phyloP scores from a whole-genome alignment of 805 yeast genomes.

The Metschnikowia henanensis region DNA sequence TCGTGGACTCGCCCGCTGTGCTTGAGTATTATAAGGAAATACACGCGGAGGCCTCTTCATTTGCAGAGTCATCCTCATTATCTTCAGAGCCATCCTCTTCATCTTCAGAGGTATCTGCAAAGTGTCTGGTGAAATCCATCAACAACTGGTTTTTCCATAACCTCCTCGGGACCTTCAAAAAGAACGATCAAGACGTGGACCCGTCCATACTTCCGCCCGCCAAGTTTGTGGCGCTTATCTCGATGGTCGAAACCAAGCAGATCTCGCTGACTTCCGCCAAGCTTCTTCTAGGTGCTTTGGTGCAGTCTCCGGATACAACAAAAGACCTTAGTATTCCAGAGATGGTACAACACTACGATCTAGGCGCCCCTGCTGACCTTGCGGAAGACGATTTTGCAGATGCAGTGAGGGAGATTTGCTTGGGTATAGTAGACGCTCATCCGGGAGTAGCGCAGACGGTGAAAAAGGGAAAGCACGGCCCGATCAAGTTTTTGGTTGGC shows the following conservation, averaged over 20 bases:
- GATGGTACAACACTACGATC: slow-evolving; percentile 55
- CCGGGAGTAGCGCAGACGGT: slow-evolving; percentile 58
- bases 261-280: slow-evolving; percentile 72
- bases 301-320: slow-evolving; percentile 46
- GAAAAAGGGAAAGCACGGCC: slow-evolving; percentile 56
- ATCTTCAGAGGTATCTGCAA: no score
- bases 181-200: slow-evolving; percentile 41
- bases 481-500: slow-evolving; percentile 80
- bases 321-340: slow-evolving; percentile 29
- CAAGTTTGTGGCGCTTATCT: slow-evolving; percentile 55
- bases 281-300: slow-evolving; percentile 58
- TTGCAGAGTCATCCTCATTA: no score
- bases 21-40: slow-evolving; percentile 53
- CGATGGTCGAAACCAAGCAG: slow-evolving; percentile 42
- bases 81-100: no score
- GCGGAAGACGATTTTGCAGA: slow-evolving; percentile 33
- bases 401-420: slow-evolving; percentile 44
- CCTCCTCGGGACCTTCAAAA: slow-evolving; percentile 65
- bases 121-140: slow-evolving; percentile 39
- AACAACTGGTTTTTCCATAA: slow-evolving; percentile 87
- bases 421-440: slow-evolving; percentile 43
- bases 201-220: slow-evolving; percentile 31
- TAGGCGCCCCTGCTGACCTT: slow-evolving; percentile 32
- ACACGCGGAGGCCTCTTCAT: slow-evolving; percentile 26
- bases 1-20: slow-evolving; percentile 51